Percentiles rank a stretch among this genome's conserved stretches.
These are phyloP conservation scores for Pseudoturritis turrita DNA, from an alignment of 345 rosid species.

Conservation along the genomic window DNA sequence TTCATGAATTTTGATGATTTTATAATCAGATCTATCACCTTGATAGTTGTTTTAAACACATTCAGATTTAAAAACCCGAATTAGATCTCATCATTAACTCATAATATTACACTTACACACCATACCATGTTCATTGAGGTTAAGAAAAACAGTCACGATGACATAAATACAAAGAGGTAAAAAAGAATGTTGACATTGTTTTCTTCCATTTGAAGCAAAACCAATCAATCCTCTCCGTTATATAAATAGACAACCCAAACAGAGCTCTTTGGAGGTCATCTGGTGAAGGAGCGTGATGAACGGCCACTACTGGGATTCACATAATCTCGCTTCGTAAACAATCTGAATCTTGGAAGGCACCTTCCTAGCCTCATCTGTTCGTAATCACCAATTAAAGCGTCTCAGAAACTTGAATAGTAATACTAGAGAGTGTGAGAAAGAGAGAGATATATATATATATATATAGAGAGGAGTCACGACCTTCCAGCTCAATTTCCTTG, in stretches of 20 bases:
- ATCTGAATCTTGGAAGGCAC: slow-evolving; percentile 45
- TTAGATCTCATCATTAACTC: background rate
- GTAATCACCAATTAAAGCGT: background rate
- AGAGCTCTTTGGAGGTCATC: slow-evolving; percentile 17
- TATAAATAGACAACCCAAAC: background rate
- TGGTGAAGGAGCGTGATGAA: slow-evolving; percentile 46
- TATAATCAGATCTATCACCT: background rate
- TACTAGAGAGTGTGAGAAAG: no score
- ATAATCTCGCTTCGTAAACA: slow-evolving; percentile 42
- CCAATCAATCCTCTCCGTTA: background rate
- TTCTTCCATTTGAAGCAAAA: slow-evolving; percentile 5
- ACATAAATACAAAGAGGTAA: slow-evolving; percentile 4
- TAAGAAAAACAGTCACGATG: background rate
- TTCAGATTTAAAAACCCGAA: background rate
- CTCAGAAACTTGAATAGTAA: background rate
- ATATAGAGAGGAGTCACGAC: slow-evolving; percentile 36
- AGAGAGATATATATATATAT: no score
- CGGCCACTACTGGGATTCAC: slow-evolving; percentile 49
- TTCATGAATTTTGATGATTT: background rate
- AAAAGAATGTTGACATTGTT: background rate
- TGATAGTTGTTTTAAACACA: background rate
- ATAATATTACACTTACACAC: slow-evolving; percentile 17
- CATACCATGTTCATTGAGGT: background rate
- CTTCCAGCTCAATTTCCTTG: slow-evolving; percentile 50
- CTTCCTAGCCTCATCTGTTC: slow-evolving; percentile 48